Evolutionary conservation across 441 rosid species (phyloP).

Genomic region (Populus hybrid): DNA sequence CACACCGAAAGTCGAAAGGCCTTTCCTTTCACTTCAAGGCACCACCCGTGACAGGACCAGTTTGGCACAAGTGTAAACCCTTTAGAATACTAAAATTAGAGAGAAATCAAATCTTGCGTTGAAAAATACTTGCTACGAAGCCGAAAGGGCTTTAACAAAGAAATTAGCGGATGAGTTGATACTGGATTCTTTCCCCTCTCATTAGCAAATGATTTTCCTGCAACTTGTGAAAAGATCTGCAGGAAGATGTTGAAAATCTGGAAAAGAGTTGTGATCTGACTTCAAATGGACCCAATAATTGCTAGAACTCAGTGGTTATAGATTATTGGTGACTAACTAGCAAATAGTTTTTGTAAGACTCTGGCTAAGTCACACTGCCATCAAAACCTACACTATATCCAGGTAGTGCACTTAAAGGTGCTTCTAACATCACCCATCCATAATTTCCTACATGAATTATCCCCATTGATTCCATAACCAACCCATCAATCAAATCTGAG

Average conservation of each 20-base stretch:
- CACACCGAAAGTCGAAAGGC: conserved; percentile 1
- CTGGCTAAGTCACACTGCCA: conserved; percentile 16
- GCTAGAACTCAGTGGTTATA: conserved; percentile 8
- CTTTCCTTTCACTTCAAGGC: conserved; percentile 11
- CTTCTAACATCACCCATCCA: conserved; percentile 43
- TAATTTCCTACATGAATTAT: conserved; percentile 26
- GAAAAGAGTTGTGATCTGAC: conserved; percentile 23
- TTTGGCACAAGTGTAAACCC: conserved; percentile 8
- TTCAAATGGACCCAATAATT: conserved; percentile 18
- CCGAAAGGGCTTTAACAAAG: background rate
- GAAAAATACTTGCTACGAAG: background rate
- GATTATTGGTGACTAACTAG: background rate
- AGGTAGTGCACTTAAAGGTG: conserved; percentile 24
- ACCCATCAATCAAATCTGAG: conserved; percentile 56
- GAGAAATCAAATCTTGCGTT: conserved; percentile 5
- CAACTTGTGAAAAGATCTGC: background rate
- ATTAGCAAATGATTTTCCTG: background rate
- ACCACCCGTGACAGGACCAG: conserved; percentile 4
- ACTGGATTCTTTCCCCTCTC: conserved; percentile 1
- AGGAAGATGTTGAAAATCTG: conserved; percentile 6
- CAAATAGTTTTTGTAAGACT: conserved; percentile 17
- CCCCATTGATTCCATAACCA: conserved; percentile 41
- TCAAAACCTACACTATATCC: conserved; percentile 20
- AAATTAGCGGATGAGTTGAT: background rate
- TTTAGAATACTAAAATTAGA: background rate